Percentiles rank a stretch among this genome's conserved stretches.
phyloP scores from a whole-genome alignment of 352 stramenopile species.

The Phytophthora ohioensis region DNA sequence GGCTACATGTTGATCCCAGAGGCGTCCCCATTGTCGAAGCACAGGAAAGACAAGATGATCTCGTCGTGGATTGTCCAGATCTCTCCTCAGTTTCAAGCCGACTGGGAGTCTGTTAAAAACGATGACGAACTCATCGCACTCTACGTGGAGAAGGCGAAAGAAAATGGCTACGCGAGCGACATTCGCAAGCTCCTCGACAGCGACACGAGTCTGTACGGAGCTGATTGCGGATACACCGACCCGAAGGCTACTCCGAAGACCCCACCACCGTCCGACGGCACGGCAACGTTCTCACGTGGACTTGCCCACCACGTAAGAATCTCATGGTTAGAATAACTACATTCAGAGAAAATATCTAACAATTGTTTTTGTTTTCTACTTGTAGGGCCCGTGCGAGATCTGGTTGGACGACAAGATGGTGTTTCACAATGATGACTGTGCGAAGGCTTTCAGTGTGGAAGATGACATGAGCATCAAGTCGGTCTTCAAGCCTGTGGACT shows the following conservation, averaged over 20 bases:
- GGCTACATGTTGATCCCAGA: constrained; percentile 41
- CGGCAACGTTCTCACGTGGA: constrained; percentile 29
- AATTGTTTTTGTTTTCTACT: not conserved
- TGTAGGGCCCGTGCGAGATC: constrained; percentile 38
- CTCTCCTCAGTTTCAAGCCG: constrained; percentile 33
- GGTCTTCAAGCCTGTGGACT: constrained; percentile 32
- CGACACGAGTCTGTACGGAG: constrained; percentile 37
- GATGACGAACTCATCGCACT: constrained; percentile 29
- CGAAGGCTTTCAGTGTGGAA: constrained; percentile 11
- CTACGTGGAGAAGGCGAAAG: constrained; percentile 26
- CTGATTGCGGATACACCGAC: constrained; percentile 38
- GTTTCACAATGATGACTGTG: constrained; percentile 39
- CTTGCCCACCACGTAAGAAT: constrained; percentile 18
- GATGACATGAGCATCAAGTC: constrained; percentile 36
- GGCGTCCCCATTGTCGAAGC: constrained; percentile 19
- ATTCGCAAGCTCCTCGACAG: constrained; percentile 36
- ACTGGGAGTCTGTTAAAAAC: constrained; percentile 32
- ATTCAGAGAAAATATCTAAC: too few relatives aligned
- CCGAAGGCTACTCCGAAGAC: constrained; percentile 33
- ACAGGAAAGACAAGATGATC: constrained; percentile 16
- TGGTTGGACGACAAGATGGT: constrained; percentile 41
- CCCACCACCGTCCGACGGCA: constrained; percentile 23
- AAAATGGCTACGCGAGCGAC: constrained; percentile 18
- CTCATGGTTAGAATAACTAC: too few relatives aligned
- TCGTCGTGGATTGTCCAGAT: constrained; percentile 43